A percentile compares a stretch with the other conserved stretches of the same genome.
phyloP scores from a whole-genome alignment of 208 protist species.

The Trypanosoma melophagium region DNA sequence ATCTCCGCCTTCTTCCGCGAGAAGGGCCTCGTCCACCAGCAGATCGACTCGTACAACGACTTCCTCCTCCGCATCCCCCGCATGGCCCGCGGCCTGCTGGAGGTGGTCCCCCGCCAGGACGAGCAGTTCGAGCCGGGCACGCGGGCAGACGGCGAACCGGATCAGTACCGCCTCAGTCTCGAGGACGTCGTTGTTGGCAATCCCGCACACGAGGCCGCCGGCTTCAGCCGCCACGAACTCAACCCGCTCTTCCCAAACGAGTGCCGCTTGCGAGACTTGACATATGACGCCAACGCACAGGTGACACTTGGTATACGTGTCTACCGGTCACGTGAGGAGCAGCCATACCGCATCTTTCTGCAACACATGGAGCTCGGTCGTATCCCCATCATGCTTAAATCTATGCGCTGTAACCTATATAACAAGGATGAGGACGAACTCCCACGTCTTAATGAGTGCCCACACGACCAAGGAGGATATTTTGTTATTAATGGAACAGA shows the following conservation, averaged over 20 bases:
- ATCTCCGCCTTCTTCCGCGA: conserved; percentile 97
- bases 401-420: conserved; percentile 86
- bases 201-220: conserved; percentile 65
- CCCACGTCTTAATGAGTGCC: conserved; percentile 89
- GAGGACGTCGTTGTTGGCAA: conserved; percentile 85
- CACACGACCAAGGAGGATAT: conserved; percentile 96
- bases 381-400: conserved; percentile 96
- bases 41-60: conserved; percentile 99
- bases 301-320: conserved; percentile 39
- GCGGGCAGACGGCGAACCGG: conserved; percentile 40
- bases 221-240: conserved; percentile 50
- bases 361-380: conserved; percentile 59
- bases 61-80: conserved; percentile 92
- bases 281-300: conserved; percentile 89
- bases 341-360: conserved; percentile 26
- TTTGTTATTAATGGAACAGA: conserved; percentile 98
- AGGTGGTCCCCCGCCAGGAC: conserved; percentile 72
- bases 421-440: conserved; percentile 67
- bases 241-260: conserved; percentile 91
- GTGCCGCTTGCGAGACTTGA: conserved; percentile 96
- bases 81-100: conserved; percentile 73
- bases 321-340: conserved; percentile 33
- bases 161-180: conserved; percentile 71
- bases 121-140: conserved; percentile 77
- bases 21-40: conserved; percentile 98